phyloP scores from a whole-genome alignment of 2,329 filamentous ascomycete genomes.

The Metarhizium guizhouense region DNA sequence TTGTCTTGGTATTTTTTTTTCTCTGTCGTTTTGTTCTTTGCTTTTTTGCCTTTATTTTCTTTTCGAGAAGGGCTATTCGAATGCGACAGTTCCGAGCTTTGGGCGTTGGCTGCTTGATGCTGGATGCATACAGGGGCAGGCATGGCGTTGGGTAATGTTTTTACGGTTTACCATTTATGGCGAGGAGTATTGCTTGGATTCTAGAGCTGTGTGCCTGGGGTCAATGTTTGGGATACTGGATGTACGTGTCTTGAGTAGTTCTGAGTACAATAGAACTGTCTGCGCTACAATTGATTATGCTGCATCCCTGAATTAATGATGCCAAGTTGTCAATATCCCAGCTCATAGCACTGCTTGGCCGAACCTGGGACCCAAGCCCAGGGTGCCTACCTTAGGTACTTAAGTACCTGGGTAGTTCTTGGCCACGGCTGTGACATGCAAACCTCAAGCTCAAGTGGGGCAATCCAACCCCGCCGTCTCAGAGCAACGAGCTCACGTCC shows the following conservation, averaged over 20 bases:
- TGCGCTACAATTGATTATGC: background rate
- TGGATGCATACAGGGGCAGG: conserved; percentile 3
- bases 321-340: no score
- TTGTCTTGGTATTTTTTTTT: background rate
- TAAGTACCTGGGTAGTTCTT: no score
- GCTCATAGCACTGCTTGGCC: no score
- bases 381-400: no score
- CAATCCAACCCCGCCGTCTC: background rate
- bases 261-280: background rate
- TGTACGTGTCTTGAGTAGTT: background rate
- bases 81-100: background rate
- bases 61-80: background rate
- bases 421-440: background rate
- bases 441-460: background rate
- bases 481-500: background rate
- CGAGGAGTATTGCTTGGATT: background rate
- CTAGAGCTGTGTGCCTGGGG: background rate
- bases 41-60: background rate
- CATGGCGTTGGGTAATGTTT: conserved; percentile 2
- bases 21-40: background rate
- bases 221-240: background rate
- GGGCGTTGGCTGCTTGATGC: conserved; percentile 4
- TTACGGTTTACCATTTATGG: background rate
- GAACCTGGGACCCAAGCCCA: no score
- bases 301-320: no score